These are phyloP conservation scores for Exidia glandulosa DNA, from an alignment of 768 basidiomycete species.

Conservation along the genomic window DNA sequence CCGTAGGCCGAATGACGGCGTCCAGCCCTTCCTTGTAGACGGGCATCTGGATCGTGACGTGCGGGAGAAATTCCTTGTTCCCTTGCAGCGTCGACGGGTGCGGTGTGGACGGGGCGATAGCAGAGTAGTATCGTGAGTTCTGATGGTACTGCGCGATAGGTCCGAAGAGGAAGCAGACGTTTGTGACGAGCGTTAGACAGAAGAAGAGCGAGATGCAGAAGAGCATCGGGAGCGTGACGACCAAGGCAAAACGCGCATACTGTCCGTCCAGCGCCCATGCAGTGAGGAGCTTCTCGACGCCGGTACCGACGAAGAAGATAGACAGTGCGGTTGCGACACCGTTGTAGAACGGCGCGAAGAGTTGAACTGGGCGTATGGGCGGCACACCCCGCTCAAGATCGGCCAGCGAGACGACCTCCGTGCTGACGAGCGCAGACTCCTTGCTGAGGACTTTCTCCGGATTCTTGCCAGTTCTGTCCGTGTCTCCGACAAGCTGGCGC, in stretches of 20 bases:
- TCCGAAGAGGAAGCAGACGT: slow-evolving; percentile 25
- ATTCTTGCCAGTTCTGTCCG: no score
- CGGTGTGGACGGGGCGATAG: slow-evolving; percentile 8
- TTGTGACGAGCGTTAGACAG: slow-evolving; percentile 28
- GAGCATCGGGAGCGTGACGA: slow-evolving; percentile 29
- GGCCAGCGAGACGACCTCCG: no score
- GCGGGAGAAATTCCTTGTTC: slow-evolving; percentile 34
- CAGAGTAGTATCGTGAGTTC: slow-evolving; percentile 45
- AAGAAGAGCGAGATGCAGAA: slow-evolving; percentile 40
- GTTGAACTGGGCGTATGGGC: slow-evolving; percentile 17
- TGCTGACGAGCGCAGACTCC: no score
- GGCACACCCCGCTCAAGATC: slow-evolving; percentile 19
- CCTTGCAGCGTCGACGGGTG: not conserved
- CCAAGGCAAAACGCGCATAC: slow-evolving; percentile 31
- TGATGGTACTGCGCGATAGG: slow-evolving; percentile 41
- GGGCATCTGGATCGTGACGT: slow-evolving; percentile 45
- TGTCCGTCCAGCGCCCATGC: slow-evolving; percentile 41
- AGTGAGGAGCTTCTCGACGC: slow-evolving; percentile 46
- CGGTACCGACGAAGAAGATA: slow-evolving; percentile 52
- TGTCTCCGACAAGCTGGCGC: no score
- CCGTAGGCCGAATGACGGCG: slow-evolving; percentile 38
- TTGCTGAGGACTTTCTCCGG: no score
- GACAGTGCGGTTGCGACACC: slow-evolving; percentile 23
- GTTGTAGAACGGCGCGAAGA: slow-evolving; percentile 28
- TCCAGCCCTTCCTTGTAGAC: slow-evolving; percentile 47